Conservation (phyloP, 1,139 yeast species). For the Meyerozyma carpophila region DNA sequence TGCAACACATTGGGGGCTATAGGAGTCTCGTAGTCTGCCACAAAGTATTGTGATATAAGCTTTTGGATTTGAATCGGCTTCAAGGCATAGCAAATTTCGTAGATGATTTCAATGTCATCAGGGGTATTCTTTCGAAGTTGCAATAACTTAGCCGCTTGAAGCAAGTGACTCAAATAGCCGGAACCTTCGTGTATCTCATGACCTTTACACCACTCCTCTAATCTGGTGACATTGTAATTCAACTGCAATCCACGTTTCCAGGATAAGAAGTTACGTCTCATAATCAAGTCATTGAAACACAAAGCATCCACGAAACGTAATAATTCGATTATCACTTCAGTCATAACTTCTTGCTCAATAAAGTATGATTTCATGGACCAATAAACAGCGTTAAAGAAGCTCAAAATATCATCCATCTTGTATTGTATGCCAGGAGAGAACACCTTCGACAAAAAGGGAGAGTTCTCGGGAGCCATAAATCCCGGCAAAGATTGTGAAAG, state of each 20-base stretch:
- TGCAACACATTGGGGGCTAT: slow-evolving; percentile 79
- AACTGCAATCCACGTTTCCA: slow-evolving; percentile 98
- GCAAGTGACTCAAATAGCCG: slow-evolving; percentile 78
- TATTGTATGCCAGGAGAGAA: slow-evolving; percentile 70
- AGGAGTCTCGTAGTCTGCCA: slow-evolving; percentile 95
- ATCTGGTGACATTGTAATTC: slow-evolving; percentile 91
- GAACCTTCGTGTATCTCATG: slow-evolving; percentile 91
- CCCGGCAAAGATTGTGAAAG: slow-evolving; percentile 95
- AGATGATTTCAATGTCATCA: slow-evolving; percentile 87
- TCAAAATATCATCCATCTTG: slow-evolving; percentile 92
- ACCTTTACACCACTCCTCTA: slow-evolving; percentile 98
- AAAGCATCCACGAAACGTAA: slow-evolving; percentile 86
- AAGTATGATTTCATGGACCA: slow-evolving; percentile 94
- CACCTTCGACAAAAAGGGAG: slow-evolving; percentile 81
- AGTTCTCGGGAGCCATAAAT: slow-evolving; percentile 81
- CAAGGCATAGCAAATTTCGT: slow-evolving; percentile 91
- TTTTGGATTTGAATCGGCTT: slow-evolving; percentile 94
- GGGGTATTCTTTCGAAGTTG: slow-evolving; percentile 88
- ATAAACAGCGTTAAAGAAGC: slow-evolving; percentile 84
- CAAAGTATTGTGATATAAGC: slow-evolving; percentile 80
- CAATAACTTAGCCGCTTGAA: slow-evolving; percentile 89
- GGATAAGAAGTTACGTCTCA: slow-evolving; percentile 90
- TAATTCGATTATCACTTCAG: slow-evolving; percentile 79
- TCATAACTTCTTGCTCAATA: slow-evolving; percentile 79
- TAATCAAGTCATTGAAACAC: slow-evolving; percentile 91